phyloP scores from a whole-genome alignment of 2,329 filamentous ascomycete genomes.

The Boeremia exigua region DNA sequence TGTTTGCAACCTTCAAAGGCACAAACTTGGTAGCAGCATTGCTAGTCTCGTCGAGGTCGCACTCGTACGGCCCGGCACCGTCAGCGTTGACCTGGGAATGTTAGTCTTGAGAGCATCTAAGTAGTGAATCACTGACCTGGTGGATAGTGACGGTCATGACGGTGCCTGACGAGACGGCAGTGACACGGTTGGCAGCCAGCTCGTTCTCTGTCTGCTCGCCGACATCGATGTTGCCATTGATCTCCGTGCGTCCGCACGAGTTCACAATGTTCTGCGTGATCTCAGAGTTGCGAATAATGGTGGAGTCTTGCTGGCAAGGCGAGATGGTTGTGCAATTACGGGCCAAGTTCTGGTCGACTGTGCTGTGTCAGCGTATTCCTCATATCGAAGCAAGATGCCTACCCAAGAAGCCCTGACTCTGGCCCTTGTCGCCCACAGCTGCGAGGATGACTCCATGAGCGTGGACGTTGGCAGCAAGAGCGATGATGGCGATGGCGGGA shows the following conservation, averaged over 20 bases:
- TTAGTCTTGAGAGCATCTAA: not conserved
- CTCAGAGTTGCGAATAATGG: slow-evolving; percentile 46
- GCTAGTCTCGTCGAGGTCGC: slow-evolving; percentile 67
- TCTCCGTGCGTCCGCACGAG: slow-evolving; percentile 45
- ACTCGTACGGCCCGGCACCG: slow-evolving; percentile 69
- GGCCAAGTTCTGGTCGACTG: slow-evolving; percentile 42
- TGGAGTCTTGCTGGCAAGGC: slow-evolving; percentile 48
- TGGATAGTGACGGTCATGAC: slow-evolving; percentile 50
- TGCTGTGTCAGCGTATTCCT: slow-evolving; percentile 5
- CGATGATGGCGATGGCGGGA: slow-evolving; percentile 39
- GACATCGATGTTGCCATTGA: slow-evolving; percentile 47
- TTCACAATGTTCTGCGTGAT: slow-evolving; percentile 49
- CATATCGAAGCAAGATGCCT: not conserved
- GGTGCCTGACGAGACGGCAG: slow-evolving; percentile 34
- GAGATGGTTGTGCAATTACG: slow-evolving; percentile 47
- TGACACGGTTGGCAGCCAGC: slow-evolving; percentile 39
- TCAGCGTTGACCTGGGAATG: slow-evolving; percentile 63
- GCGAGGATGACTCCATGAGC: slow-evolving; percentile 42
- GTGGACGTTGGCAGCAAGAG: slow-evolving; percentile 35
- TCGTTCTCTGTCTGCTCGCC: slow-evolving; percentile 48
- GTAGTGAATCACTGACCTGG: slow-evolving; percentile 41
- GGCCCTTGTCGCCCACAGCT: slow-evolving; percentile 36
- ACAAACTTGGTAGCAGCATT: slow-evolving; percentile 53
- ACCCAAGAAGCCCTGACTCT: slow-evolving; percentile 44
- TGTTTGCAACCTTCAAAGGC: slow-evolving; percentile 62